These are phyloP conservation scores for Aspergillus clavatus DNA, from an alignment of 2,329 filamentous ascomycete species.

Conservation along the genomic window DNA sequence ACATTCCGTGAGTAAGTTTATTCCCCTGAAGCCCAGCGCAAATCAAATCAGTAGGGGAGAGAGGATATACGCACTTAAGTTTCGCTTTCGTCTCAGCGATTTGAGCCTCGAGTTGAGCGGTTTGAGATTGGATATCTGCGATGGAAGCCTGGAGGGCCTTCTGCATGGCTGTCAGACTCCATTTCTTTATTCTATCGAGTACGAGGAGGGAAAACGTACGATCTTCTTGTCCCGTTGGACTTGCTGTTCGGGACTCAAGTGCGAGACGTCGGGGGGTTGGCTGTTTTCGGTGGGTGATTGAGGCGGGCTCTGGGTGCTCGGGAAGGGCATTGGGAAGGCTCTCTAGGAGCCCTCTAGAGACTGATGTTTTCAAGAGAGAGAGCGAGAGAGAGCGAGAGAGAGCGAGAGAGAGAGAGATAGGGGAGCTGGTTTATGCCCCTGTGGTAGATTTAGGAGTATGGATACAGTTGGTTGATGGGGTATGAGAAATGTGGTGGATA, in stretches of 20 bases:
- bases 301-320: constrained; percentile 1
- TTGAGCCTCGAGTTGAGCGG: constrained; percentile 33
- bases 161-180: constrained; percentile 20
- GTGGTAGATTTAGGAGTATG: too few species aligned
- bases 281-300: constrained; percentile 1
- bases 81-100: constrained; percentile 32
- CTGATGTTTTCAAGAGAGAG: neutral
- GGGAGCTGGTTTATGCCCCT: too few species aligned
- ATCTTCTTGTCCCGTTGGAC: constrained; percentile 21
- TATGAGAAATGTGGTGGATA: too few species aligned
- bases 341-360: neutral
- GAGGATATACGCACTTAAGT: constrained; percentile 33
- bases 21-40: neutral
- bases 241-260: constrained; percentile 12
- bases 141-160: constrained; percentile 22
- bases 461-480: too few species aligned
- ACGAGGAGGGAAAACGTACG: constrained; percentile 12
- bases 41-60: neutral
- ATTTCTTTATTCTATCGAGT: neutral
- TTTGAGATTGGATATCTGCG: constrained; percentile 44
- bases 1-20: neutral
- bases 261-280: neutral
- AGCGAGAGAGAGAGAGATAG: too few species aligned
- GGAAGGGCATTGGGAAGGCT: neutral
- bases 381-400: neutral